A percentile compares a stretch with the other conserved stretches of the same genome.
Conservation (phyloP, 164 flowering plant species). For the Paratinospora sagittata region DNA sequence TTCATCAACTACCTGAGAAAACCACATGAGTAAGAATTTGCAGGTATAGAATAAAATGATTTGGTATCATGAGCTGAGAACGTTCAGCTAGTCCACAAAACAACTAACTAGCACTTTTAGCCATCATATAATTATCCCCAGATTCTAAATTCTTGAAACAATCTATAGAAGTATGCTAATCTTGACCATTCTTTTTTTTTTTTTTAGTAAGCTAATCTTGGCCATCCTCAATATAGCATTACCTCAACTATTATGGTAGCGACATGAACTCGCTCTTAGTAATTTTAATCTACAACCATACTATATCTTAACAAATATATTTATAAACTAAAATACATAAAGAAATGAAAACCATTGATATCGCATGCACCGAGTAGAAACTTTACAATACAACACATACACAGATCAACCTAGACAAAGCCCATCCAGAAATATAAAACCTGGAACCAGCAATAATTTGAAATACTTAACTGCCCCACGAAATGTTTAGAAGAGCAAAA, state of each 20-base stretch:
- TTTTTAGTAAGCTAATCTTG: too few relatives aligned
- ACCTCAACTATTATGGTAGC: not conserved
- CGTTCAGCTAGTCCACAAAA: not conserved
- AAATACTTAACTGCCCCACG: not conserved
- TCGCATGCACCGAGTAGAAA: too few relatives aligned
- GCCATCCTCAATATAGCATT: not conserved
- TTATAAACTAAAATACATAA: not conserved
- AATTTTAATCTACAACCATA: not conserved
- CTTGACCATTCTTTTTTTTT: not conserved
- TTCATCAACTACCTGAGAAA: conserved; percentile 85
- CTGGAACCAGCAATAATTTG: not conserved
- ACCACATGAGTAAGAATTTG: not conserved
- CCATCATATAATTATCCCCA: not conserved
- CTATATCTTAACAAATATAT: not conserved
- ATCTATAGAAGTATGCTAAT: not conserved
- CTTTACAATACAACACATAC: too few relatives aligned
- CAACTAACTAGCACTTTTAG: not conserved
- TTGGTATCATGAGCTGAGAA: not conserved
- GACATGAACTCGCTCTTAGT: not conserved
- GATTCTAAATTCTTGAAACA: not conserved
- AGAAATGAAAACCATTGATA: not conserved
- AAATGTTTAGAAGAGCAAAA: not conserved
- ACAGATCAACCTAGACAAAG: not conserved
- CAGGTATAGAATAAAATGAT: not conserved
- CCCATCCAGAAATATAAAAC: not conserved